Percentiles rank a stretch among this genome's conserved stretches.
These are phyloP conservation scores for Sparassis latifolia DNA, from an alignment of 1,284 basidiomycete species.

Conservation along the genomic window DNA sequence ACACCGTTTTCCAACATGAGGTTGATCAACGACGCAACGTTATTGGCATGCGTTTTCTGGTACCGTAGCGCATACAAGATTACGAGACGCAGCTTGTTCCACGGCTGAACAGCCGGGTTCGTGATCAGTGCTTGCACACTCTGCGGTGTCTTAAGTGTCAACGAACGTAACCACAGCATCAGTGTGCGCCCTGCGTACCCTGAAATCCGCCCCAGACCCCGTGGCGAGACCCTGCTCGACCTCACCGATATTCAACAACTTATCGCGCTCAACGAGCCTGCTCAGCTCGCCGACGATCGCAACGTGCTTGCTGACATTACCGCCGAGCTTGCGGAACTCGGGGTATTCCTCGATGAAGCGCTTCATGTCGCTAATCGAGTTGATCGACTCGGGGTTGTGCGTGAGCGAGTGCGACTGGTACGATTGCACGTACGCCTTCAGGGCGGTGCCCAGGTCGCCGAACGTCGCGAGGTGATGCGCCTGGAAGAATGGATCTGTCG, in stretches of 20 bases:
- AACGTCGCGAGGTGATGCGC: slow-evolving; percentile 91
- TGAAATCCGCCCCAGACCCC: slow-evolving; percentile 84
- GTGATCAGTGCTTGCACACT: slow-evolving; percentile 72
- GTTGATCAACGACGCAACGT: slow-evolving; percentile 81
- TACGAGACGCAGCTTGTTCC: slow-evolving; percentile 89
- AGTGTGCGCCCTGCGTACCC: slow-evolving; percentile 38
- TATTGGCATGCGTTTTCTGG: slow-evolving; percentile 84
- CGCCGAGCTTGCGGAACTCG: slow-evolving; percentile 92
- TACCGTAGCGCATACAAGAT: slow-evolving; percentile 94
- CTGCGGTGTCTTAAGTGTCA: slow-evolving; percentile 32
- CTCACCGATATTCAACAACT: slow-evolving; percentile 86
- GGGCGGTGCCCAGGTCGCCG: slow-evolving; percentile 90
- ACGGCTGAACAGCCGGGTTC: slow-evolving; percentile 60
- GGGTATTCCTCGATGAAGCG: slow-evolving; percentile 98
- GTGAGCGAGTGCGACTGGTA: slow-evolving; percentile 86
- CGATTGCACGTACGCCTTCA: slow-evolving; percentile 92
- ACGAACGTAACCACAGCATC: not conserved
- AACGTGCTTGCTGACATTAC: slow-evolving; percentile 98
- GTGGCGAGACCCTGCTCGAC: slow-evolving; percentile 95
- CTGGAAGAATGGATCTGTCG: slow-evolving; percentile 94
- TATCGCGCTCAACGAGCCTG: slow-evolving; percentile 80
- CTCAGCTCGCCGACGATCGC: slow-evolving; percentile 95
- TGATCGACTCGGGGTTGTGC: slow-evolving; percentile 77
- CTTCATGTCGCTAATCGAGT: slow-evolving; percentile 97
- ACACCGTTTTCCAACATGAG: slow-evolving; percentile 81